These are phyloP conservation scores for Epithemia pelagica DNA, from an alignment of 108 stramenopile species.

Conservation along the genomic window DNA sequence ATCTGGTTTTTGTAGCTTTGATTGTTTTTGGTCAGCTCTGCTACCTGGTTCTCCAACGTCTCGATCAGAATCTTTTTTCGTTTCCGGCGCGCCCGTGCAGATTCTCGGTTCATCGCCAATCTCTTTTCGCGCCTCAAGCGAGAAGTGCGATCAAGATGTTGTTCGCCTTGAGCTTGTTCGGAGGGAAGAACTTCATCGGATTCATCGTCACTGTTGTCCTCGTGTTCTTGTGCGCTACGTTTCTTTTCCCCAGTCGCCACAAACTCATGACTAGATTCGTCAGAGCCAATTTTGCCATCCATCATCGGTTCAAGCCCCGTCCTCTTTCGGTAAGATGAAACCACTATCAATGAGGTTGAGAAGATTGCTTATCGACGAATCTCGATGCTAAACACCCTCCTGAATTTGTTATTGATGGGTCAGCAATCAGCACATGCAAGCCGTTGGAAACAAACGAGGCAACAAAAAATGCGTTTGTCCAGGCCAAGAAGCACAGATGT, in stretches of 20 bases:
- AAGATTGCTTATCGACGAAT: no score
- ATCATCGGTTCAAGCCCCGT: no score
- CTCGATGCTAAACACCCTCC: no score
- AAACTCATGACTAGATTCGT: background rate
- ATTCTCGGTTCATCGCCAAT: conserved; percentile 20
- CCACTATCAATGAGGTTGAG: no score
- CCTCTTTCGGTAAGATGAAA: no score
- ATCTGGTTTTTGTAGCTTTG: background rate
- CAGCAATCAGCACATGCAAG: no score
- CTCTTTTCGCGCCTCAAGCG: conserved; percentile 13
- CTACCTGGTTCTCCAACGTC: conserved; percentile 7
- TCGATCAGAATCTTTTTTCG: conserved; percentile 15
- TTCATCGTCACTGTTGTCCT: background rate
- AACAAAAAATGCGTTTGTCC: no score
- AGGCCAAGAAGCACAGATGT: no score
- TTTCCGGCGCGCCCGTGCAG: conserved; percentile 16
- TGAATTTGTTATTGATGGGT: no score
- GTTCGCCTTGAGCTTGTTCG: background rate
- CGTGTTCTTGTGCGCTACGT: no score
- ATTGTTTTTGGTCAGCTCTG: conserved; percentile 8
- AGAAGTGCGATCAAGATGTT: background rate
- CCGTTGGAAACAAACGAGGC: no score
- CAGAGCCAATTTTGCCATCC: background rate
- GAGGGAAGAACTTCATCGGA: conserved; percentile 1
- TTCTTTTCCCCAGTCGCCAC: background rate